Percentiles rank a stretch among this genome's conserved stretches.
These are phyloP conservation scores for Gardenia jasminoides DNA, from an alignment of 257 asterid genomes.

Conservation along the genomic window DNA sequence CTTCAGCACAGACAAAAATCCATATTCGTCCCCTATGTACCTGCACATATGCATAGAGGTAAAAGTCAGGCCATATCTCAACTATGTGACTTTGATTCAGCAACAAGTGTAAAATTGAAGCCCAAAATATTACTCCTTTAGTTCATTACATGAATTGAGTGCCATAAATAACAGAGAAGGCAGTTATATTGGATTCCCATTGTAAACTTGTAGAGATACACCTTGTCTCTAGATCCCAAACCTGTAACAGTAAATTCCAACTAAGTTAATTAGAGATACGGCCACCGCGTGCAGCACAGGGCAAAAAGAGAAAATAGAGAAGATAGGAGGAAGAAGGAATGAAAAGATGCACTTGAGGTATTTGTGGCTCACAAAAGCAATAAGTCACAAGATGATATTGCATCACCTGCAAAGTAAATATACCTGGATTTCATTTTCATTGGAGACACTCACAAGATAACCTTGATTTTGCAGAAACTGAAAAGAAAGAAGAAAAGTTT, in stretches of 20 bases:
- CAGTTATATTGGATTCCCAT: constrained; percentile 96
- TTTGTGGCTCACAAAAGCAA: constrained; percentile 4
- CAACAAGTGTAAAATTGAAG: constrained; percentile 13
- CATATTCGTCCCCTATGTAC: constrained; percentile 91
- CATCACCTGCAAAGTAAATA: constrained; percentile 6
- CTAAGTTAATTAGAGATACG: constrained; percentile 6
- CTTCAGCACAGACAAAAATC: constrained; percentile 80
- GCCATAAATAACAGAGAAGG: constrained; percentile 69
- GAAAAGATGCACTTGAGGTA: constrained; percentile 1
- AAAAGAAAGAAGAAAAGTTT: constrained; percentile 22
- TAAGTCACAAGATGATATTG: constrained; percentile 6
- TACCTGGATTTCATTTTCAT: constrained; percentile 93
- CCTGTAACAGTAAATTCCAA: constrained; percentile 42
- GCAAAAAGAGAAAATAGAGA: constrained; percentile 6
- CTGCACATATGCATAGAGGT: constrained; percentile 39
- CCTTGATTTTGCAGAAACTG: constrained; percentile 99
- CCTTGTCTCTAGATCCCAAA: constrained; percentile 93
- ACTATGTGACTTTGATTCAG: constrained; percentile 15
- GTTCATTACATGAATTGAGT: constrained; percentile 83
- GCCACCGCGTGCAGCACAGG: neutral
- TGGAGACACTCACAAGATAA: constrained; percentile 76
- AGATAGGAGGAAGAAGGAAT: constrained; percentile 4
- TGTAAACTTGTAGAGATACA: constrained; percentile 54
- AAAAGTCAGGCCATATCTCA: constrained; percentile 22
- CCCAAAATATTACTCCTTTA: constrained; percentile 7